phyloP scores from a whole-genome alignment of 2,329 filamentous ascomycete species.

The Colletotrichum brevisporum region DNA sequence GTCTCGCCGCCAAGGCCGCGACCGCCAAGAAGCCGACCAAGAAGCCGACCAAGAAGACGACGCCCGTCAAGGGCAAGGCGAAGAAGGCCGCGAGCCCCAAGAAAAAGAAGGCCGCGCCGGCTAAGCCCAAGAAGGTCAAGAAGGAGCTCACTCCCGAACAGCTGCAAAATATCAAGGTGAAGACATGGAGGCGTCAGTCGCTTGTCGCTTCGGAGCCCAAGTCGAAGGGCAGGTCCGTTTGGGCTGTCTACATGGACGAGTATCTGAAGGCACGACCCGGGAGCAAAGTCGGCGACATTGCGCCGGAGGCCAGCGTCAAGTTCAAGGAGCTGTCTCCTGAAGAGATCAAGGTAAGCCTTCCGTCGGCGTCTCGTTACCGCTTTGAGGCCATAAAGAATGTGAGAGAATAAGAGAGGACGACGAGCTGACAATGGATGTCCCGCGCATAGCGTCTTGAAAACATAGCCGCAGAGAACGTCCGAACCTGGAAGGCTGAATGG shows the following conservation, averaged over 20 bases:
- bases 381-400: too few species aligned
- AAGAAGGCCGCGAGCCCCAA: constrained; percentile 37
- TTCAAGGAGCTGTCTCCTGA: constrained; percentile 58
- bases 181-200: constrained; percentile 56
- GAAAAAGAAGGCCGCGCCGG: constrained; percentile 44
- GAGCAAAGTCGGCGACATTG: too few species aligned
- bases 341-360: constrained; percentile 60
- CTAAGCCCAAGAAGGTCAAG: constrained; percentile 43
- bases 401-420: too few species aligned
- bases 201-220: constrained; percentile 56
- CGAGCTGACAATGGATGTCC: neutral
- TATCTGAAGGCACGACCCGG: too few species aligned
- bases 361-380: neutral
- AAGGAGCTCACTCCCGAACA: constrained; percentile 53
- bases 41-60: constrained; percentile 44
- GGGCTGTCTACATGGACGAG: constrained; percentile 43
- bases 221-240: constrained; percentile 44
- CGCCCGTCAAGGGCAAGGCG: constrained; percentile 30
- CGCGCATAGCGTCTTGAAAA: constrained; percentile 53
- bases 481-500: constrained; percentile 55
- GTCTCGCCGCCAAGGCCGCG: constrained; percentile 44
- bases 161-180: constrained; percentile 50
- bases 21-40: constrained; percentile 39
- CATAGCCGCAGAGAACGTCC: constrained; percentile 55
- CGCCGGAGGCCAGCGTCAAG: constrained; percentile 26